phyloP scores from a whole-genome alignment of 352 stramenopile genomes.

The Chloridella minuta region DNA sequence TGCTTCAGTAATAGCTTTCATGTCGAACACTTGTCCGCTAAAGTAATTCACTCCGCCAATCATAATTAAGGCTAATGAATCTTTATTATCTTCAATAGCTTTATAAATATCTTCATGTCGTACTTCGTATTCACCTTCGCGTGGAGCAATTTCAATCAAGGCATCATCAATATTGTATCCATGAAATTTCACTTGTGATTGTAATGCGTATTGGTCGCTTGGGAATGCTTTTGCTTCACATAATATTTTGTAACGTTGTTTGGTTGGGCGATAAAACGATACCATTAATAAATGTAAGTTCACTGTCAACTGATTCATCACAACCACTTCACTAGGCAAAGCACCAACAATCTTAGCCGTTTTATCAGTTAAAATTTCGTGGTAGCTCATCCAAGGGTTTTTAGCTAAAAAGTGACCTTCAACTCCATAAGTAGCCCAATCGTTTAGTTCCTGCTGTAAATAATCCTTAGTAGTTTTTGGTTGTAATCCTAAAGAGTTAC shows the following conservation, averaged over 20 bases:
- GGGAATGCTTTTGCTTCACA: slow-evolving; percentile 25
- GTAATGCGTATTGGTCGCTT: slow-evolving; percentile 23
- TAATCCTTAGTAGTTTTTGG: too few relatives aligned
- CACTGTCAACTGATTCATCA: slow-evolving; percentile 25
- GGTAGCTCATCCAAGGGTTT: slow-evolving; percentile 20
- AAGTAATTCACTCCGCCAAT: slow-evolving; percentile 26
- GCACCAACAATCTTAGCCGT: slow-evolving; percentile 24
- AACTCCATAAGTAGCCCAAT: slow-evolving; percentile 23
- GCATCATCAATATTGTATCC: slow-evolving; percentile 18
- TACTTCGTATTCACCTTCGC: slow-evolving; percentile 19
- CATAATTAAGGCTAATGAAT: slow-evolving; percentile 22
- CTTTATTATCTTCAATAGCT: slow-evolving; percentile 18
- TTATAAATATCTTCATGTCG: too few relatives aligned
- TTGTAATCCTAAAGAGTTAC: too few relatives aligned
- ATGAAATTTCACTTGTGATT: slow-evolving; percentile 21
- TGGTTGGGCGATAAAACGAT: slow-evolving; percentile 24
- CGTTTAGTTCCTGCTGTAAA: too few relatives aligned
- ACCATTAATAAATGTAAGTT: slow-evolving; percentile 26
- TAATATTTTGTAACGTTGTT: slow-evolving; percentile 23
- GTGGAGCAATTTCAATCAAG: slow-evolving; percentile 18
- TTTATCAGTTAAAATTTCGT: slow-evolving; percentile 17
- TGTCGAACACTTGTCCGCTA: slow-evolving; percentile 25
- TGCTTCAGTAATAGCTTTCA: slow-evolving; percentile 18
- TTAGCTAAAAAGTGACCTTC: slow-evolving; percentile 23
- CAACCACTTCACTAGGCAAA: slow-evolving; percentile 21